Conservation (phyloP, 106 monocot genomes). For the Posidonia australis region DNA sequence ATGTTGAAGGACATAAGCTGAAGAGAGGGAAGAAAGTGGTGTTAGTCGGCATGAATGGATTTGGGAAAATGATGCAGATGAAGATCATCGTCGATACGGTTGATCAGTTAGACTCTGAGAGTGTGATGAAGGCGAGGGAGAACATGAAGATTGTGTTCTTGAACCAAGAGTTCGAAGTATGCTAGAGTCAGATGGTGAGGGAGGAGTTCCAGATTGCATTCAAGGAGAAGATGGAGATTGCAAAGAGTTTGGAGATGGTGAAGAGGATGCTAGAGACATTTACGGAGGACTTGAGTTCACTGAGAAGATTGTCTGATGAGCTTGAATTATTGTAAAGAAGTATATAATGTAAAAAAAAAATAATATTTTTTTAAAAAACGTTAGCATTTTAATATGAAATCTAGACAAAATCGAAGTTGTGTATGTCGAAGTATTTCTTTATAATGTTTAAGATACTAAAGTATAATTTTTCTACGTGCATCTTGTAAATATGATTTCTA, state of each 20-base stretch:
- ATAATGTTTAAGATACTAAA: too few species aligned
- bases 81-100: constrained; percentile 72
- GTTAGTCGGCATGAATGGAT: constrained; percentile 88
- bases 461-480: too few species aligned
- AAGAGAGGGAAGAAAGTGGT: constrained; percentile 94
- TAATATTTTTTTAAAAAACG: too few species aligned
- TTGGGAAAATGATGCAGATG: constrained; percentile 96
- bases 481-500: too few species aligned
- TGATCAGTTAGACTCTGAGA: constrained; percentile 80
- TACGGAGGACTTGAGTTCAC: constrained; percentile 62
- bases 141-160: too few species aligned
- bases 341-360: too few species aligned
- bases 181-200: constrained; percentile 61
- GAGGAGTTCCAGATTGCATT: constrained; percentile 92
- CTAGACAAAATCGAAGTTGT: too few species aligned
- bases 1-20: constrained; percentile 80
- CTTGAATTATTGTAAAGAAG: constrained; percentile 83
- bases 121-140: constrained; percentile 68
- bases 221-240: constrained; percentile 89
- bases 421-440: too few species aligned
- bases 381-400: too few species aligned
- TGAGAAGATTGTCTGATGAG: constrained; percentile 91
- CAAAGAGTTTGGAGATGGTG: constrained; percentile 70
- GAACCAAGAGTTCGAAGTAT: constrained; percentile 98
- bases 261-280: constrained; percentile 70